These are phyloP conservation scores for Mollisiaceae sp. DNA, from an alignment of 2,329 filamentous ascomycete species.

Conservation along the genomic window DNA sequence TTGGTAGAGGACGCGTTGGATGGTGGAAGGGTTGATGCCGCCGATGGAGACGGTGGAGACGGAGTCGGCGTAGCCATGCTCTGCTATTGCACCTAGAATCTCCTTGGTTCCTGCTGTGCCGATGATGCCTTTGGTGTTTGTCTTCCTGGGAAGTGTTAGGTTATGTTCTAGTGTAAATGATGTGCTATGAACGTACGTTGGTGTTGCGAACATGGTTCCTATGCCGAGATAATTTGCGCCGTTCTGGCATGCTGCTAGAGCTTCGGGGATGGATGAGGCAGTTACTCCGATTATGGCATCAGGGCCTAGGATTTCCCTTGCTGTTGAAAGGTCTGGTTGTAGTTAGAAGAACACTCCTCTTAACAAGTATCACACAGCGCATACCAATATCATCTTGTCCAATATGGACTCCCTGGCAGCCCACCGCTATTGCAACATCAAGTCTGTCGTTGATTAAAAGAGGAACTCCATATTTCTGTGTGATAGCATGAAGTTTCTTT, in stretches of 20 bases:
- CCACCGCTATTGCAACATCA: conserved; percentile 84
- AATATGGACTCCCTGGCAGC: conserved; percentile 90
- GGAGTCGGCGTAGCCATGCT: conserved; percentile 37
- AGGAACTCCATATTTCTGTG: conserved; percentile 70
- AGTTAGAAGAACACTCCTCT: conserved; percentile 23
- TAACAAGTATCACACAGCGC: conserved; percentile 35
- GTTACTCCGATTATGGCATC: conserved; percentile 88
- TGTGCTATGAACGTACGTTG: conserved; percentile 60
- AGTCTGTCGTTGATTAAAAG: conserved; percentile 93
- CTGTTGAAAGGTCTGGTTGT: conserved; percentile 60
- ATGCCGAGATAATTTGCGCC: conserved; percentile 93
- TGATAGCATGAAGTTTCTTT: conserved; percentile 72
- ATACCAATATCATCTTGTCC: conserved; percentile 91
- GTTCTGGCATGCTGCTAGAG: conserved; percentile 69
- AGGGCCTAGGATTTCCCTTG: conserved; percentile 74
- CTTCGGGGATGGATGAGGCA: conserved; percentile 76
- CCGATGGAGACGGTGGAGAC: conserved; percentile 83
- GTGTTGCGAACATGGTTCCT: conserved; percentile 85
- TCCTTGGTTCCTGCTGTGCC: conserved; percentile 72
- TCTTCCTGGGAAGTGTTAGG: conserved; percentile 63
- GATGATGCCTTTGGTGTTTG: conserved; percentile 83
- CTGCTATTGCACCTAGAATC: conserved; percentile 65
- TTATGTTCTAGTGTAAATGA: not conserved
- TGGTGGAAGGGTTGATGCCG: conserved; percentile 79
- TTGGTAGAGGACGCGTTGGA: conserved; percentile 76